Evolutionary conservation across 2,329 filamentous ascomycete species (phyloP), one percentile per base, ranked within the genome.

Genomic region (Calonectria ilicicola): DNA sequence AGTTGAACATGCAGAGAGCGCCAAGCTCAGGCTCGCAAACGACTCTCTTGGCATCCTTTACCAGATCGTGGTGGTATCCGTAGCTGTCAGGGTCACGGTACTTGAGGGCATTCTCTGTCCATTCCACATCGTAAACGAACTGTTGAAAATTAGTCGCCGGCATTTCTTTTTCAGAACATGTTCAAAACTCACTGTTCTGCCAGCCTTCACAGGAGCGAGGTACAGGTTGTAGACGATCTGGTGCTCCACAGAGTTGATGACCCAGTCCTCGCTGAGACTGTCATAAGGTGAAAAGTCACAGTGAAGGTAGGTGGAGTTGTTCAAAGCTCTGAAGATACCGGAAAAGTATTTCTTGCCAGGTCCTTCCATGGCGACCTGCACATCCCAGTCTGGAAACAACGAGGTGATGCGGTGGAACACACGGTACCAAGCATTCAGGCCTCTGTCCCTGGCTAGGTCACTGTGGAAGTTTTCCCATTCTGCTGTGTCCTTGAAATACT

Each of bases 1-100:
- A 60, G 53, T 60, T 60, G 53, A 60, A 60, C 53, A 60, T 60
- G 53, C 53, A 60, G 12, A 60, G 53, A n/a, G 53, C 53, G 53
- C 53, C 53, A 60, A 60, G 53, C 53, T 60, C 53, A 2, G 53
- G 53, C 53, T 60, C 53, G 8, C 53, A 60, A 60, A 60, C 53
- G 7, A 60, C 53, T 9, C 15, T 60, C 53, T 60, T 60, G 53
- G 53, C 53, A 38, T 60, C 38, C 35, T 60, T 60, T 5, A 60
- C 53, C 32, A 60, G 21, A 19, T 60, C 53, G 35, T 60, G 53
- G 21, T 60, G 53, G 8, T 60, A 60, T 19, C 53, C 53, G 21
- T 60, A 60, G 32, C 12, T 26, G 32, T 19, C n/a, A 14, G 53
- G 53, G 12, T 60, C 53, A 23, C 53, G 53, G 35, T 40, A 60